These are phyloP conservation scores for Venturia pyrina DNA, from an alignment of 2,329 filamentous ascomycete genomes.

Conservation along the genomic window DNA sequence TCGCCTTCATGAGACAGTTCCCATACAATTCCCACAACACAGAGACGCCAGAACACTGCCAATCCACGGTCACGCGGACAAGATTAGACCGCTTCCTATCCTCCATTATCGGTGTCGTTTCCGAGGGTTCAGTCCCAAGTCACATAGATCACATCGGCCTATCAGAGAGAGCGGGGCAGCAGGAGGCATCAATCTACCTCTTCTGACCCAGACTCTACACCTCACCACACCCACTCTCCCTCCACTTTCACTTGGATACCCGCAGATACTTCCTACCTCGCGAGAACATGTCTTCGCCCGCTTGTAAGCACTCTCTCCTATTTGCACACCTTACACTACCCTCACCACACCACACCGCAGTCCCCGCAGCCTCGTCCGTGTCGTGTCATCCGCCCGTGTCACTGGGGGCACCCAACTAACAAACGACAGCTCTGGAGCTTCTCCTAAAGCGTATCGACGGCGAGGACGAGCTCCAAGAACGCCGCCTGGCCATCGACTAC, in stretches of 20 bases:
- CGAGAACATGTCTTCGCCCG: not conserved
- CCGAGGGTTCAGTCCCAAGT: not conserved
- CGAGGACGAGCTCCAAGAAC: constrained; percentile 34
- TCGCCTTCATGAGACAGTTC: not conserved
- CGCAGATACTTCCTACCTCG: not conserved
- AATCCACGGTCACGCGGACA: too few relatives aligned
- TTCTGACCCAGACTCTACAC: not conserved
- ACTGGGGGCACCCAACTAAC: constrained; percentile 8
- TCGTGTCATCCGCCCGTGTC: not conserved
- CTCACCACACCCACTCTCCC: not conserved
- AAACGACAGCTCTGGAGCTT: not conserved
- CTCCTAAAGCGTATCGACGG: constrained; percentile 19
- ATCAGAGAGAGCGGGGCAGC: not conserved
- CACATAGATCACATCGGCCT: not conserved
- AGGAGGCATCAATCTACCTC: not conserved
- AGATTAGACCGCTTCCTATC: too few relatives aligned
- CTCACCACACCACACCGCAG: not conserved
- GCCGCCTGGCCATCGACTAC: constrained; percentile 15
- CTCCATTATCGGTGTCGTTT: not conserved
- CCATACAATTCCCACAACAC: not conserved
- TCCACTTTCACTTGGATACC: not conserved
- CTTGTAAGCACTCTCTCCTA: not conserved
- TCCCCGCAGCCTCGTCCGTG: not conserved
- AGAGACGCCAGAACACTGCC: not conserved
- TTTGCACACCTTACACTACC: not conserved